phyloP scores from a whole-genome alignment of 1,284 basidiomycete species.

The Tilletiaria anomala region DNA sequence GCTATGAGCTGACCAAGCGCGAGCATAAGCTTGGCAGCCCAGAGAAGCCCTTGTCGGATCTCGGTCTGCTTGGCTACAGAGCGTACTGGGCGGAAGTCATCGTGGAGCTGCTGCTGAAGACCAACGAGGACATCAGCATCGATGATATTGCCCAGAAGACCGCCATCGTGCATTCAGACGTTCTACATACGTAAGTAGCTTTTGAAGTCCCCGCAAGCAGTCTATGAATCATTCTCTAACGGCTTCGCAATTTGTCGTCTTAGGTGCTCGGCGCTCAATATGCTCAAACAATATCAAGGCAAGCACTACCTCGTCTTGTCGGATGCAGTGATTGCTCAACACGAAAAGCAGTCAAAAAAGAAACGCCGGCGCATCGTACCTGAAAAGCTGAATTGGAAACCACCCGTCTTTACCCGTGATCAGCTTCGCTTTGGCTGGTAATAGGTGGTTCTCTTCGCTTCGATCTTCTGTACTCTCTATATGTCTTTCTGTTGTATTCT shows the following conservation, averaged over 20 bases:
- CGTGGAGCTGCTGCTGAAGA: constrained; percentile 66
- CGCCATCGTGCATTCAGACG: constrained; percentile 86
- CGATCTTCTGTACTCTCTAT: too few species aligned
- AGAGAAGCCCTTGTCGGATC: constrained; percentile 90
- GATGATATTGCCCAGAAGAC: constrained; percentile 96
- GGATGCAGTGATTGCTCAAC: constrained; percentile 76
- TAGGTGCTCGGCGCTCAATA: constrained; percentile 80
- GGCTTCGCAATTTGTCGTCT: neutral
- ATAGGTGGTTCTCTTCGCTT: too few species aligned
- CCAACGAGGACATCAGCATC: constrained; percentile 61
- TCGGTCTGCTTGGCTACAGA: constrained; percentile 81
- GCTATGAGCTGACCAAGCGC: constrained; percentile 91
- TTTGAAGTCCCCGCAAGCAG: neutral
- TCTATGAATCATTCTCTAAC: constrained; percentile 4
- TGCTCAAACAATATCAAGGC: constrained; percentile 93
- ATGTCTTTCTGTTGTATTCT: too few species aligned
- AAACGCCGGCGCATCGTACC: constrained; percentile 64
- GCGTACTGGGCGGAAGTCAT: constrained; percentile 98
- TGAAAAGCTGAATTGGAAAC: constrained; percentile 73
- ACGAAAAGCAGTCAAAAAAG: constrained; percentile 71
- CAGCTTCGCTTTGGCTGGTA: constrained; percentile 35
- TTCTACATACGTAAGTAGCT: constrained; percentile 85
- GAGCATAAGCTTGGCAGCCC: constrained; percentile 91
- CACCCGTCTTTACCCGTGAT: constrained; percentile 43
- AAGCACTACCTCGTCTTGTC: constrained; percentile 86